phyloP scores from a whole-genome alignment of 2,329 filamentous ascomycete genomes.

The Beauveria sp. region DNA sequence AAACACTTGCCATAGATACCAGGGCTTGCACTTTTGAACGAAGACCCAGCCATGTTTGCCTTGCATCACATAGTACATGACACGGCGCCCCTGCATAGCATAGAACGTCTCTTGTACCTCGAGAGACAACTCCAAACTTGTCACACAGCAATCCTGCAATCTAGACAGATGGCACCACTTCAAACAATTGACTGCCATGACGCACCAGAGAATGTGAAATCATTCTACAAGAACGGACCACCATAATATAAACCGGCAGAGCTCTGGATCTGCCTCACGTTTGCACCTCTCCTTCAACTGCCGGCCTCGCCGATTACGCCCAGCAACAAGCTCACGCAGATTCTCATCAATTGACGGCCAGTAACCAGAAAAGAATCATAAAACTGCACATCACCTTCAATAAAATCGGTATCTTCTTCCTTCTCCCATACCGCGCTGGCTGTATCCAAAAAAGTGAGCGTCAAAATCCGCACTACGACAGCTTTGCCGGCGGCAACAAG shows the following conservation, averaged over 20 bases:
- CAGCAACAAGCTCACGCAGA: background rate
- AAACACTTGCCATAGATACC: too few relatives aligned
- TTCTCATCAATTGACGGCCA: background rate
- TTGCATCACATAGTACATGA: background rate
- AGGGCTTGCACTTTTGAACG: background rate
- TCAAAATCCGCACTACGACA: conserved; percentile 3
- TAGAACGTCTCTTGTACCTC: background rate
- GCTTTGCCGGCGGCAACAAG: background rate
- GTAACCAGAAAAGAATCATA: background rate
- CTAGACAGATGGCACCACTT: background rate
- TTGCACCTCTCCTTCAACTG: background rate
- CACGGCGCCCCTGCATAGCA: background rate
- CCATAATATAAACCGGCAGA: background rate
- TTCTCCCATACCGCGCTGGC: background rate
- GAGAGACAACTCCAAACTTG: conserved; percentile 11
- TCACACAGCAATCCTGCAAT: conserved; percentile 11
- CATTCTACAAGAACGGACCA: background rate
- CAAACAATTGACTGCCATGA: background rate
- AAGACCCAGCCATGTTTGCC: background rate
- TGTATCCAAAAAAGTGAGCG: background rate
- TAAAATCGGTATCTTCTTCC: background rate
- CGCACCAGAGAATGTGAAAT: too few relatives aligned
- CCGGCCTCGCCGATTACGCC: background rate
- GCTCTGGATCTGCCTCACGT: background rate
- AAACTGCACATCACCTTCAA: background rate